Evolutionary conservation across 768 basidiomycete genomes (phyloP).

Genomic region (Panaeolus cyanescens): DNA sequence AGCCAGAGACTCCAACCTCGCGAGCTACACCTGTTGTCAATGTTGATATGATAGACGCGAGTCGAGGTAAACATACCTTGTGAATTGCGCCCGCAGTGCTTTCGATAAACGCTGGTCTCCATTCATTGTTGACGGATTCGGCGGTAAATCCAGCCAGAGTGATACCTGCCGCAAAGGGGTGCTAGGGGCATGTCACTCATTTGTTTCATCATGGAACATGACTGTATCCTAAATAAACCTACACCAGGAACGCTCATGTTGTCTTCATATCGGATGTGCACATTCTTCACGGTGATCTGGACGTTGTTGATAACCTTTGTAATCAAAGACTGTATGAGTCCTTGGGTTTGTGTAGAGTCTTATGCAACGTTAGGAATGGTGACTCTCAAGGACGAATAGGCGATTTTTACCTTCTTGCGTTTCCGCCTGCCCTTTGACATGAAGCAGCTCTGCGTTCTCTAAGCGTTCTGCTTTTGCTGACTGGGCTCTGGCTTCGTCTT

Average conservation of each 20-base stretch:
- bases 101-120: slow-evolving; percentile 92
- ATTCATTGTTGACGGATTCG: slow-evolving; percentile 83
- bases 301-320: slow-evolving; percentile 94
- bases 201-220: slow-evolving; percentile 1
- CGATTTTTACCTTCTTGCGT: slow-evolving; percentile 42
- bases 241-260: slow-evolving; percentile 91
- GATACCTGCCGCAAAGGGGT: slow-evolving; percentile 91
- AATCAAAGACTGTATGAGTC: slow-evolving; percentile 78
- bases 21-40: slow-evolving; percentile 53
- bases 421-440: slow-evolving; percentile 62
- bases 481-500: slow-evolving; percentile 82
- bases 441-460: slow-evolving; percentile 83
- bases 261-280: slow-evolving; percentile 97
- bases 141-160: slow-evolving; percentile 89
- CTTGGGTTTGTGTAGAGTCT: slow-evolving; percentile 75
- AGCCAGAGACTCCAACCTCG: slow-evolving; percentile 83
- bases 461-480: slow-evolving; percentile 88
- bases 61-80: slow-evolving; percentile 55
- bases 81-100: slow-evolving; percentile 85
- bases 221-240: slow-evolving; percentile 31
- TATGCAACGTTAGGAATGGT: slow-evolving; percentile 11
- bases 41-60: not conserved
- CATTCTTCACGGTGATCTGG: slow-evolving; percentile 93
- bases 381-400: not conserved
- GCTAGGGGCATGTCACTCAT: slow-evolving; percentile 45